phyloP scores from a whole-genome alignment of 2,329 filamentous ascomycete genomes.

The Talaromyces islandicus region DNA sequence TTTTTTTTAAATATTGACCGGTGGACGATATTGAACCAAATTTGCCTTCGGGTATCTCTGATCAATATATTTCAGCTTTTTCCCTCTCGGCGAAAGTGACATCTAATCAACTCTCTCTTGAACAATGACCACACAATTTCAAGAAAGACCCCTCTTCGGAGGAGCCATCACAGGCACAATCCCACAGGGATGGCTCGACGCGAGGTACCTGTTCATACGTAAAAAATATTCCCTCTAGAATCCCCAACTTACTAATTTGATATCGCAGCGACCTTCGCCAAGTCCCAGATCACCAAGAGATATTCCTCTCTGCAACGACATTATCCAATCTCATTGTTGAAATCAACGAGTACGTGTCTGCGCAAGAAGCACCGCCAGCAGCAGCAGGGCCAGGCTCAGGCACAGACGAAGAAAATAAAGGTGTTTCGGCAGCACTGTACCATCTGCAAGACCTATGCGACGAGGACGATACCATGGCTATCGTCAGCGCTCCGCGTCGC shows the following conservation, averaged over 20 bases:
- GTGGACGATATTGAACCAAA: not conserved
- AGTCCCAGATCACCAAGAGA: constrained; percentile 67
- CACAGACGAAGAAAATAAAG: constrained; percentile 57
- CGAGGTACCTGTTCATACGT: constrained; percentile 19
- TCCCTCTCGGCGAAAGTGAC: too few species aligned
- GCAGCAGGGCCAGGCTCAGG: constrained; percentile 16
- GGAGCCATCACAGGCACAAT: constrained; percentile 28
- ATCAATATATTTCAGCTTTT: not conserved
- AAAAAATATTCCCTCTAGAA: not conserved
- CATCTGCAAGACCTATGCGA: constrained; percentile 66
- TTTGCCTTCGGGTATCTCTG: not conserved
- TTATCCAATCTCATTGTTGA: constrained; percentile 87
- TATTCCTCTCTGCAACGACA: constrained; percentile 77
- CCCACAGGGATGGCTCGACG: constrained; percentile 31
- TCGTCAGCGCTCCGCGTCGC: constrained; percentile 60
- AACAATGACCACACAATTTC: constrained; percentile 9
- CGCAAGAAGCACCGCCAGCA: constrained; percentile 15
- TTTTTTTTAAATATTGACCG: not conserved
- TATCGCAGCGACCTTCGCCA: constrained; percentile 27
- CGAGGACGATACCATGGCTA: constrained; percentile 57
- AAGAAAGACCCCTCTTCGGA: constrained; percentile 28
- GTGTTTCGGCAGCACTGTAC: constrained; percentile 58
- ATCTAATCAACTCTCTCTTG: not conserved
- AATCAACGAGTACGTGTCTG: constrained; percentile 71
- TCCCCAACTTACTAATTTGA: not conserved